Evolutionary conservation across 192 early-diverging fungal genomes (phyloP), one percentile per base, ranked within the genome.

Genomic region (Coemansia sp.): DNA sequence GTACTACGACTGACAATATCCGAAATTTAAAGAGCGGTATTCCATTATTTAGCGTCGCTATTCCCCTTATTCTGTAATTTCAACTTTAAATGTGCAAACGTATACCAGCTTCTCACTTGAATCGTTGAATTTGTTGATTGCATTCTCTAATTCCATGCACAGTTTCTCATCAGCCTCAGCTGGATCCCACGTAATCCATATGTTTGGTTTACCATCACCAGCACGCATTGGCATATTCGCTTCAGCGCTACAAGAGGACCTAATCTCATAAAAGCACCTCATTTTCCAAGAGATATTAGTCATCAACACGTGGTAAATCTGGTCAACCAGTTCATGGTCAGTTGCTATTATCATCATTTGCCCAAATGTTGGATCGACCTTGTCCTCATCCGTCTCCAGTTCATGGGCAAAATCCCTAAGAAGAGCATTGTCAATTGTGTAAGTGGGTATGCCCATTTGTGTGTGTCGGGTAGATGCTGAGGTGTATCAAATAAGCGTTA

Each of bases 131-230:
- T 59, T 13, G 16, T 59, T 6, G 6, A 59, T 9, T 59, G 15
- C 55, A 3, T 34, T 16, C 55, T 31, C 13, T 31, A 59, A 20
- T 59, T 59, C 9, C 5, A 6, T 18, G 5, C 55, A 59, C 29
- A 33, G 1, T 16, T 59, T 10, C 5, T n/a, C 13, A 20, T 29
- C 29, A 15, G 13, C 5, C 6, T 15, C 3, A 16, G 24, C 3
- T 31, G 55, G 20, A 31, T 59, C 55, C 55, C 55, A 59, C 8
- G 55, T 59, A 59, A 59, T 59, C 55, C 55, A 59, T 16, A 59
- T 13, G 5, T 16, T 31, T 33, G 55, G 29, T 12, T 59, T 59
- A 15, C 29, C 55, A 59, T 59, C 29, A 34, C 4, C 3, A 20
- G 27, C 10, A 13, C 5, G 2, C 47, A 49, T 49, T 7, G 47